A percentile compares a stretch with the other conserved stretches of the same genome.
phyloP scores from a whole-genome alignment of 768 basidiomycete species.

The Melanogaster broomeanus region DNA sequence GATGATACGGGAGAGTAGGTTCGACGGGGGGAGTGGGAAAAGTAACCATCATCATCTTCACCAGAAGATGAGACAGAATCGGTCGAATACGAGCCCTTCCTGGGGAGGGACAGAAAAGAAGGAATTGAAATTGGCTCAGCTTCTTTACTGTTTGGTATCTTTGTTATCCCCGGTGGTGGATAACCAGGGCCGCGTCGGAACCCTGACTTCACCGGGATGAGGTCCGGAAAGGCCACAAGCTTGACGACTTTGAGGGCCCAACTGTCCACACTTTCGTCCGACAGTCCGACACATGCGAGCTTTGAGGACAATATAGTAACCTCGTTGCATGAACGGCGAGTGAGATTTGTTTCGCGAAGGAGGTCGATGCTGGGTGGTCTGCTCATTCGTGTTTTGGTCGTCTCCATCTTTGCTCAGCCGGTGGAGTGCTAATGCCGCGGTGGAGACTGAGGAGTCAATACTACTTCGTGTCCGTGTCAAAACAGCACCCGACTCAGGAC shows the following conservation, averaged over 20 bases:
- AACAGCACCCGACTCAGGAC: constrained; percentile 41
- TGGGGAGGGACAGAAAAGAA: constrained; percentile 21
- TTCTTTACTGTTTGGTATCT: constrained; percentile 8
- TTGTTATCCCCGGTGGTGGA: neutral
- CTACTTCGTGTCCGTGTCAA: constrained; percentile 50
- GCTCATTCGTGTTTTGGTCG: constrained; percentile 2
- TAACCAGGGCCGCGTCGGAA: constrained; percentile 4
- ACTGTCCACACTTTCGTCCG: constrained; percentile 64
- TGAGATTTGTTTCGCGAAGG: constrained; percentile 42
- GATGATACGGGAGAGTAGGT: constrained; percentile 37
- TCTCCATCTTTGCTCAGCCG: constrained; percentile 3
- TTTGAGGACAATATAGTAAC: constrained; percentile 69
- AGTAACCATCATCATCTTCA: constrained; percentile 54
- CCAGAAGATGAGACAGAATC: constrained; percentile 28
- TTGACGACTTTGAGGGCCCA: constrained; percentile 82
- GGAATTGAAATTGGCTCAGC: constrained; percentile 16
- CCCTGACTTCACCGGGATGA: constrained; percentile 45
- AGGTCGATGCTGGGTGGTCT: constrained; percentile 11
- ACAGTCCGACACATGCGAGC: constrained; percentile 74
- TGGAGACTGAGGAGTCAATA: constrained; percentile 33
- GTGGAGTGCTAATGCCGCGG: constrained; percentile 9
- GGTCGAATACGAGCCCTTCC: constrained; percentile 23
- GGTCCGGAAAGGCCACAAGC: constrained; percentile 73
- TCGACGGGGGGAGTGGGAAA: constrained; percentile 55
- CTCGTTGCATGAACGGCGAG: constrained; percentile 56